These are phyloP conservation scores for Solanum peruvianum DNA, from an alignment of 257 asterid genomes.

Conservation along the genomic window DNA sequence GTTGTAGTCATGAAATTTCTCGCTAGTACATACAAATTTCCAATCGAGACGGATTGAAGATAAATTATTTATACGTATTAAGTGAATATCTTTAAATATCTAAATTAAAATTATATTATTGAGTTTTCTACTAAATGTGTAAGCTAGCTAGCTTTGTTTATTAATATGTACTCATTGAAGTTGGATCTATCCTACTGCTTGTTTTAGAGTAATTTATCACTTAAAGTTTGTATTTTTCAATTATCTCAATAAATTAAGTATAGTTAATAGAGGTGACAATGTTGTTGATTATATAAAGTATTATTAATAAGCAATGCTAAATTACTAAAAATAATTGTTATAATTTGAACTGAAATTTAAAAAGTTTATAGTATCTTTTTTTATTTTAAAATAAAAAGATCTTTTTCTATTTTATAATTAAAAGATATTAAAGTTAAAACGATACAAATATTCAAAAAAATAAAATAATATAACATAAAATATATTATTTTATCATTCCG, in stretches of 20 bases:
- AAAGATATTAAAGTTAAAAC: too few species aligned
- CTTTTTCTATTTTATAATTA: too few species aligned
- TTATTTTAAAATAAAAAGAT: too few species aligned
- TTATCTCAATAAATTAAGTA: background rate
- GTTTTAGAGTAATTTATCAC: background rate
- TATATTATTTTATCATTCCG: too few species aligned
- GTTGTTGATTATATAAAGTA: background rate
- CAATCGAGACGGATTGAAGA: background rate
- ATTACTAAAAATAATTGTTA: too few species aligned
- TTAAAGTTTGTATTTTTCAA: background rate
- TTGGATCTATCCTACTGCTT: background rate
- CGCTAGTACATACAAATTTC: background rate
- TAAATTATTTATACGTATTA: background rate
- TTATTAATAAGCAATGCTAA: too few species aligned
- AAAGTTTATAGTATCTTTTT: too few species aligned
- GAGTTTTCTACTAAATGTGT: background rate
- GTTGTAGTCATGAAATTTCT: background rate
- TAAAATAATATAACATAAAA: too few species aligned
- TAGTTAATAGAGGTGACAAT: background rate
- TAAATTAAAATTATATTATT: background rate
- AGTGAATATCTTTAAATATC: background rate
- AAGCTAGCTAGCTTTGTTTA: background rate
- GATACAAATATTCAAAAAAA: accelerated
- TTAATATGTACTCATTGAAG: background rate
- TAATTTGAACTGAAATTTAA: too few species aligned